These are phyloP conservation scores for Irpex sp. DNA, from an alignment of 1,284 basidiomycete genomes.

Conservation along the genomic window DNA sequence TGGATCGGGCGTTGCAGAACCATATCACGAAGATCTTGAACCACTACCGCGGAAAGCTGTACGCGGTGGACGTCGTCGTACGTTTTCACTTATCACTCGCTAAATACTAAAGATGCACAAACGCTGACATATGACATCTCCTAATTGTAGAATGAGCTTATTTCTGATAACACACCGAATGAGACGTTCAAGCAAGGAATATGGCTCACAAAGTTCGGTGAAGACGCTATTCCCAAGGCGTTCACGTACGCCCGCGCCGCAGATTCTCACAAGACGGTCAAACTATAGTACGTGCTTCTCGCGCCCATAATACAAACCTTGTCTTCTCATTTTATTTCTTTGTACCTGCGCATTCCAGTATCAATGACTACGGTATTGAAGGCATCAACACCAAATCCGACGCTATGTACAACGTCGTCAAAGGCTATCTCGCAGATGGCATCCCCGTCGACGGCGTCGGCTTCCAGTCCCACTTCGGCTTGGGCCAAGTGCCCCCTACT, in stretches of 20 bases:
- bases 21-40: conserved; percentile 14
- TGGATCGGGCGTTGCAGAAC: conserved; percentile 12
- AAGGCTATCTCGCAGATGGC: conserved; percentile 10
- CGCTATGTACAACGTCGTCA: conserved; percentile 11
- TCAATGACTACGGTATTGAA: conserved; percentile 14
- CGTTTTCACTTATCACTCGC: not conserved
- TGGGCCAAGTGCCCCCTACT: conserved; percentile 10
- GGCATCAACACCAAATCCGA: conserved; percentile 13
- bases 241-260: conserved; percentile 13
- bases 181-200: conserved; percentile 15
- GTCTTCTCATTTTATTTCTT: no score
- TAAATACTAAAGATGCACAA: not conserved
- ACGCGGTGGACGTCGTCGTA: conserved; percentile 13
- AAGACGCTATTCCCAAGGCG: conserved; percentile 13
- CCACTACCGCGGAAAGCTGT: conserved; percentile 12
- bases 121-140: not conserved
- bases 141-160: conserved; percentile 12
- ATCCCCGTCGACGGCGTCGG: conserved; percentile 14
- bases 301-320: not conserved
- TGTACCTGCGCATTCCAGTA: not conserved
- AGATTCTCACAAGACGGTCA: conserved; percentile 5
- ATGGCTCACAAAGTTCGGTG: conserved; percentile 13
- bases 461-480: conserved; percentile 13
- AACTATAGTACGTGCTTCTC: conserved; percentile 9
- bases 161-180: conserved; percentile 15